Conservation (phyloP, 306 rosid genomes). For the Cyclanthera cordifolia region DNA sequence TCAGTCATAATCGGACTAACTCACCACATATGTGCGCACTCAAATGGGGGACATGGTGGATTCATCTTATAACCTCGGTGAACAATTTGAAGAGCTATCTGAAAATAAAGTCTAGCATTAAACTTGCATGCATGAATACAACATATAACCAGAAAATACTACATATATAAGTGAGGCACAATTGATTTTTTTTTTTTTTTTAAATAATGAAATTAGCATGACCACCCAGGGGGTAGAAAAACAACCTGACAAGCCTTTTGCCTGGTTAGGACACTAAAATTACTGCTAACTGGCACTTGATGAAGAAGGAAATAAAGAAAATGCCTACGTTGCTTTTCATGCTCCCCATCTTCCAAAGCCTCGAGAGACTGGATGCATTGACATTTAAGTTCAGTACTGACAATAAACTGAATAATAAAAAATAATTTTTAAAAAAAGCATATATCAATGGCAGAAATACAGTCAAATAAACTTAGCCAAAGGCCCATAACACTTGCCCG, state of each 20-base stretch:
- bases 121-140: slow-evolving; percentile 2
- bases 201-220: slow-evolving; percentile 14
- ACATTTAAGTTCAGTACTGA: slow-evolving; percentile 17
- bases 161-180: not conserved
- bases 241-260: slow-evolving; percentile 83
- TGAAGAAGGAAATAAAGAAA: slow-evolving; percentile 92
- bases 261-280: slow-evolving; percentile 74
- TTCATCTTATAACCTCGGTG: slow-evolving; percentile 83
- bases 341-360: slow-evolving; percentile 95
- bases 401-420: not conserved
- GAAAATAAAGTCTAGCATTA: slow-evolving; percentile 37
- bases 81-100: slow-evolving; percentile 82
- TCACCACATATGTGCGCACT: slow-evolving; percentile 90
- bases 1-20: slow-evolving; percentile 4
- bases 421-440: not conserved
- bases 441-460: not conserved
- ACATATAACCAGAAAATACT: slow-evolving; percentile 11
- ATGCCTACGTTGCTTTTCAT: slow-evolving; percentile 87
- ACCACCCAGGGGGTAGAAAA: slow-evolving; percentile 22
- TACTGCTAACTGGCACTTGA: slow-evolving; percentile 92
- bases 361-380: slow-evolving; percentile 73
- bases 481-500: slow-evolving; percentile 51
- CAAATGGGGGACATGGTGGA: slow-evolving; percentile 91
- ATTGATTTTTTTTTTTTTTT: slow-evolving; percentile 14
- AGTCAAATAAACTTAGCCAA: slow-evolving; percentile 17